Evolutionary conservation across 352 stramenopile species (phyloP).

Genomic region (Phytophthora constricta): DNA sequence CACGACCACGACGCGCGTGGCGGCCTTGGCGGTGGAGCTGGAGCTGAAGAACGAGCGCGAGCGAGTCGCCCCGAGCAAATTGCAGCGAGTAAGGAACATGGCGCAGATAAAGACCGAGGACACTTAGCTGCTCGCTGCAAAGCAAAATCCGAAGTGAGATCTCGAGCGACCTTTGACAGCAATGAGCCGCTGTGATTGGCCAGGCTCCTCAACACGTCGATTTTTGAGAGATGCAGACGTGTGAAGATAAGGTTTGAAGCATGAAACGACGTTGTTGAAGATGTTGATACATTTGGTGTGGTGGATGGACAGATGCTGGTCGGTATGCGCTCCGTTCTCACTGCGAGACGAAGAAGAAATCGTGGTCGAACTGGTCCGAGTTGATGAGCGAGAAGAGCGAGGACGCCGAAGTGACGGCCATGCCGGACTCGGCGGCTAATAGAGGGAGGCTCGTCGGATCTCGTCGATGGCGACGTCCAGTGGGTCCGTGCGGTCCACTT

Average conservation of each 20-base stretch:
- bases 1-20: constrained; percentile 92
- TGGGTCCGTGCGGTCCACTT: constrained; percentile 30
- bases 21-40: constrained; percentile 34
- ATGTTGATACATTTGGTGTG: constrained; percentile 1
- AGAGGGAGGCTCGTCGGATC: constrained; percentile 34
- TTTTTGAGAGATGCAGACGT: constrained; percentile 24
- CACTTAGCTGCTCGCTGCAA: neutral
- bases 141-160: constrained; percentile 40
- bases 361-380: constrained; percentile 44
- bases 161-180: neutral
- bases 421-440: constrained; percentile 31
- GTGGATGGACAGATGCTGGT: no score
- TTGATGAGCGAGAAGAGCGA: constrained; percentile 48
- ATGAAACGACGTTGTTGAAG: constrained; percentile 5
- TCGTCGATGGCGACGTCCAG: constrained; percentile 43
- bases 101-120: no score
- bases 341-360: constrained; percentile 42
- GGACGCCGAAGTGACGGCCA: constrained; percentile 38
- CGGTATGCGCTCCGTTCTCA: constrained; percentile 13
- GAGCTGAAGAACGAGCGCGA: constrained; percentile 41
- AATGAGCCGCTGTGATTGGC: constrained; percentile 27
- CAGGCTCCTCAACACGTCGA: constrained; percentile 18
- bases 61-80: constrained; percentile 9
- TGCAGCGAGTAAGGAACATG: constrained; percentile 40
- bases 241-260: constrained; percentile 14